A percentile compares a stretch with the other conserved stretches of the same genome.
Conservation (phyloP, 1,139 yeast genomes). For the Kodamaea ohmeri region DNA sequence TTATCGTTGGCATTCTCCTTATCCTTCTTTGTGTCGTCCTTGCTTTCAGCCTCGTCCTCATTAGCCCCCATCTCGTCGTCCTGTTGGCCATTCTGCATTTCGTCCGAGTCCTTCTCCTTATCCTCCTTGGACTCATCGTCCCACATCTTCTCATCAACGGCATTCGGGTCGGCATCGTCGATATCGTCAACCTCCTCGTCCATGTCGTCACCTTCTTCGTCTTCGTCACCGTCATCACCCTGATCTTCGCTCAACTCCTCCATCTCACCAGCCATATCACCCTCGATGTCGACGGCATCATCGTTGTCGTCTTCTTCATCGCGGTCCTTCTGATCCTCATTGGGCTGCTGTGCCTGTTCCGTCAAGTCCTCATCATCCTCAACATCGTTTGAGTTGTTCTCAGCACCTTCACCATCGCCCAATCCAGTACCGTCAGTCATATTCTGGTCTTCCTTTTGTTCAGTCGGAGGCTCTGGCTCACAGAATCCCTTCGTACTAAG, state of each 20-base stretch:
- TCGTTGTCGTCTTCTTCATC: slow-evolving; percentile 60
- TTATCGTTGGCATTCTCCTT: slow-evolving; percentile 34
- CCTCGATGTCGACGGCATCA: slow-evolving; percentile 90
- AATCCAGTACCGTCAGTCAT: slow-evolving; percentile 90
- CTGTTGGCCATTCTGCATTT: slow-evolving; percentile 51
- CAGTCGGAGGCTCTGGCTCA: slow-evolving; percentile 79
- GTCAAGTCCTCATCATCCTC: slow-evolving; percentile 90
- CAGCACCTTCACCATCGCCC: slow-evolving; percentile 94
- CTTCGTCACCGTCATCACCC: slow-evolving; percentile 55
- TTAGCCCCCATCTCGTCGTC: slow-evolving; percentile 65
- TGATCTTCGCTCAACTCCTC: slow-evolving; percentile 79
- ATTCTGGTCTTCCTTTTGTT: slow-evolving; percentile 59
- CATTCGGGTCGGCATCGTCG: slow-evolving; percentile 90
- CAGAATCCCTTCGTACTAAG: slow-evolving; percentile 90
- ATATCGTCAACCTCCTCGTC: slow-evolving; percentile 91
- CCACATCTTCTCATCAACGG: slow-evolving; percentile 98
- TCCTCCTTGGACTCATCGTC: slow-evolving; percentile 84
- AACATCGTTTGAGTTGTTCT: slow-evolving; percentile 75
- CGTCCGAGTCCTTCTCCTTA: slow-evolving; percentile 71
- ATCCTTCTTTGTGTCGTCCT: slow-evolving; percentile 33
- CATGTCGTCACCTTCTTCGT: slow-evolving; percentile 54
- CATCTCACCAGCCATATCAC: slow-evolving; percentile 92
- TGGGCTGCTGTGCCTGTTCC: slow-evolving; percentile 85
- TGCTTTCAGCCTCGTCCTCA: slow-evolving; percentile 37
- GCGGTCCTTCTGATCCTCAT: slow-evolving; percentile 67